A percentile compares a stretch with the other conserved stretches of the same genome.
Evolutionary conservation across 192 early-diverging fungal genomes (phyloP).

Genomic region (Backusella westeae): DNA sequence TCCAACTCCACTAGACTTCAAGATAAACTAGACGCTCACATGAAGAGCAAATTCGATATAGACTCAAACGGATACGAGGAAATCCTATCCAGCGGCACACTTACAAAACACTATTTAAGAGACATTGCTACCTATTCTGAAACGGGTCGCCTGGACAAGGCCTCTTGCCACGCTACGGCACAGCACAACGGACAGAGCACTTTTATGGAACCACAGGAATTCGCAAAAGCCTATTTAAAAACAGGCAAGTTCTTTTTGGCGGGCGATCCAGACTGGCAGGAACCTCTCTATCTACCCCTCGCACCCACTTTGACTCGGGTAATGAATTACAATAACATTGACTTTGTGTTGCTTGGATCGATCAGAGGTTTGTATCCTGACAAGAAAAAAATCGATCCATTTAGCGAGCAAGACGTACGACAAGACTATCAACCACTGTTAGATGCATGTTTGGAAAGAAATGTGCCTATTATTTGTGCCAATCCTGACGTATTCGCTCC

Average conservation of each 20-base stretch:
- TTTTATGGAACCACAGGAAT: conserved; percentile 6
- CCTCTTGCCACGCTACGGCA: conserved; percentile 17
- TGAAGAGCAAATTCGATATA: conserved; percentile 16
- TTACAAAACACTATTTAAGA: conserved; percentile 19
- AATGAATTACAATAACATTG: conserved; percentile 8
- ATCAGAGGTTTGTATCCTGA: conserved; percentile 7
- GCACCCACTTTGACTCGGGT: not conserved
- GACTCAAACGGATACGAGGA: conserved; percentile 3
- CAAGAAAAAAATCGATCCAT: not conserved
- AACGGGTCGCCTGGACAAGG: not conserved
- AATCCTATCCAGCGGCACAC: conserved; percentile 30
- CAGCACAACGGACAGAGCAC: not conserved
- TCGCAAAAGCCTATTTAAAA: conserved; percentile 13
- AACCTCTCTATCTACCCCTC: conserved; percentile 18
- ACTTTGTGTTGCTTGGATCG: conserved; percentile 30
- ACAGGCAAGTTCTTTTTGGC: conserved; percentile 21
- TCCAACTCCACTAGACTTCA: conserved; percentile 30
- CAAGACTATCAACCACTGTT: conserved; percentile 23
- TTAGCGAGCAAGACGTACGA: conserved; percentile 7
- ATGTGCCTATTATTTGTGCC: conserved; percentile 28
- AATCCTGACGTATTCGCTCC: conserved; percentile 36
- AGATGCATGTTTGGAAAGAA: not conserved
- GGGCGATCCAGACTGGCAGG: conserved; percentile 20
- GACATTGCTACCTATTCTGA: not conserved
- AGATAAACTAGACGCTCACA: not conserved